Evolutionary conservation across 2,329 filamentous ascomycete genomes (phyloP).

Genomic region (Paraconiothyrium brasiliense): DNA sequence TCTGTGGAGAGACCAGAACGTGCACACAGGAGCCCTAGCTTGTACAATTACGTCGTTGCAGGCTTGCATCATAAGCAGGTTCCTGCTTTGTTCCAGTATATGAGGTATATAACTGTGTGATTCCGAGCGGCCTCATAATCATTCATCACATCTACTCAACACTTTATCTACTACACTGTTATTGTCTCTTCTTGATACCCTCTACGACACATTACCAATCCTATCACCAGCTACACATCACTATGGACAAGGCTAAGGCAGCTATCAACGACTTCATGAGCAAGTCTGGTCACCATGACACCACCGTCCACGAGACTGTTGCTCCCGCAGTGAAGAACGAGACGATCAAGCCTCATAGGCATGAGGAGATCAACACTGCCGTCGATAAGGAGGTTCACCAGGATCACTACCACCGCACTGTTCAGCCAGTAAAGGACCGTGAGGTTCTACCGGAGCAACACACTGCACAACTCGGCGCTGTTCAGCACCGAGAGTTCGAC

Average conservation of each 20-base stretch:
- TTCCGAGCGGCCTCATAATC: not conserved
- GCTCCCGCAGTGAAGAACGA: constrained; percentile 69
- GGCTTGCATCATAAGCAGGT: constrained; percentile 5
- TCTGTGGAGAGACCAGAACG: not conserved
- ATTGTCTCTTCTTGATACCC: constrained; percentile 1
- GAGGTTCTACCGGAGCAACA: constrained; percentile 64
- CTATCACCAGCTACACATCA: constrained; percentile 22
- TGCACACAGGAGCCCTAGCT: not conserved
- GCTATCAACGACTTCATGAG: constrained; percentile 68
- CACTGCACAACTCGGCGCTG: constrained; percentile 63
- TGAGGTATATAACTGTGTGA: not conserved
- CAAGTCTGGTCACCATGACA: constrained; percentile 72
- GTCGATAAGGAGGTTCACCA: constrained; percentile 76
- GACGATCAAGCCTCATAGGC: constrained; percentile 66
- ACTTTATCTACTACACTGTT: constrained; percentile 12
- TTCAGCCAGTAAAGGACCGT: constrained; percentile 69
- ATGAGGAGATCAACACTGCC: constrained; percentile 70
- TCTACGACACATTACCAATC: not conserved
- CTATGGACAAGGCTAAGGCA: constrained; percentile 71
- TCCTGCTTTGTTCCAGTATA: not conserved
- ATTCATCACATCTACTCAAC: not conserved
- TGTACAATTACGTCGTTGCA: constrained; percentile 19
- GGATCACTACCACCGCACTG: constrained; percentile 75
- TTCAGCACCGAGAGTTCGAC: constrained; percentile 69
- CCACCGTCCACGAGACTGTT: constrained; percentile 74